These are phyloP conservation scores for Amanita polypyramis DNA, from an alignment of 768 basidiomycete genomes.

Conservation along the genomic window DNA sequence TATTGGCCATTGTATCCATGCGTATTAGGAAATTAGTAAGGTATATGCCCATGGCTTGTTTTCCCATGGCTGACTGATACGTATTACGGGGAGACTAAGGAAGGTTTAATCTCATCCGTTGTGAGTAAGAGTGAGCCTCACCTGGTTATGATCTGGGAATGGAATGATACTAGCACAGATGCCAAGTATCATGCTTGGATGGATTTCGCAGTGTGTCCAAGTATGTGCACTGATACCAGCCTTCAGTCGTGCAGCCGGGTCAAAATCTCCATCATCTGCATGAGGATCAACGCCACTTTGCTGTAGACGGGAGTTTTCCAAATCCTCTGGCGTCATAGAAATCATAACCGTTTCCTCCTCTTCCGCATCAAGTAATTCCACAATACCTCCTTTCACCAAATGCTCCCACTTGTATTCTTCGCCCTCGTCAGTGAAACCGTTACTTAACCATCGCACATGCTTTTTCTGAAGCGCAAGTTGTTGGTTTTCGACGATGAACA, in stretches of 20 bases:
- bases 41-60: slow-evolving; percentile 99
- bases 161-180: slow-evolving; percentile 99
- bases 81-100: slow-evolving; percentile 95
- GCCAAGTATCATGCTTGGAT: slow-evolving; percentile 97
- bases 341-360: slow-evolving; percentile 99
- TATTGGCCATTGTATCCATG: slow-evolving; percentile 99
- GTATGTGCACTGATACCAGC: slow-evolving; percentile 77
- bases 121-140: slow-evolving; percentile 23
- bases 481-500: slow-evolving; percentile 94
- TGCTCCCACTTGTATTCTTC: slow-evolving; percentile 75
- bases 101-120: neutral
- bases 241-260: slow-evolving; percentile 84
- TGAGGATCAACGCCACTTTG: slow-evolving; percentile 47
- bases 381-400: slow-evolving; percentile 75
- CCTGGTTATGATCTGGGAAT: slow-evolving; percentile 99
- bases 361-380: slow-evolving; percentile 94
- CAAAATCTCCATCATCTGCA: slow-evolving; percentile 61
- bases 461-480: slow-evolving; percentile 76
- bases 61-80: slow-evolving; percentile 99
- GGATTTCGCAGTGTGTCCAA: slow-evolving; percentile 99
- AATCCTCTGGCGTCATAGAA: slow-evolving; percentile 94
- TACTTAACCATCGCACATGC: slow-evolving; percentile 65
- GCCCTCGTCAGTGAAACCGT: slow-evolving; percentile 48
- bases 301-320: slow-evolving; percentile 73
- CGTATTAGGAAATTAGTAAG: slow-evolving; percentile 97